Conservation (phyloP, 2,329 filamentous ascomycete genomes). For the Chlorencoelia australis region DNA sequence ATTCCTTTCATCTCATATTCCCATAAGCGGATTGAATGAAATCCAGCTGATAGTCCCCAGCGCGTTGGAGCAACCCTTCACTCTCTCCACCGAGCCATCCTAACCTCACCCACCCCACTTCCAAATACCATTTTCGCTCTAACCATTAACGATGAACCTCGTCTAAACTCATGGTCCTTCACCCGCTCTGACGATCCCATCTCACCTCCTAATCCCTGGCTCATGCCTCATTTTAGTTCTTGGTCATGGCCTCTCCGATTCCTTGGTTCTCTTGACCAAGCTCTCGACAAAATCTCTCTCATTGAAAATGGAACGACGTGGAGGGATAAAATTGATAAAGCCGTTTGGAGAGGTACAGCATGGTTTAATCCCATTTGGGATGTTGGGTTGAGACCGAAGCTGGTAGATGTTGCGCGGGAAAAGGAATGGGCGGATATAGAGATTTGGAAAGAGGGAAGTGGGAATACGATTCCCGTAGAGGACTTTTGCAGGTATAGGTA, state of each 20-base stretch:
- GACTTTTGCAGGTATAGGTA: constrained; percentile 43
- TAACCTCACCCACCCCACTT: constrained; percentile 36
- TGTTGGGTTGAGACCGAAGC: constrained; percentile 6
- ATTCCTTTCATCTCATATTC: too few relatives aligned
- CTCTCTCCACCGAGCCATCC: constrained; percentile 40
- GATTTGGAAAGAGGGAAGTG: constrained; percentile 29
- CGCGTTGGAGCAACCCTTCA: constrained; percentile 36
- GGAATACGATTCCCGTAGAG: constrained; percentile 39
- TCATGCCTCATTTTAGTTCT: constrained; percentile 45
- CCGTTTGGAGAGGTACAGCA: constrained; percentile 40
- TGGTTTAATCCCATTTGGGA: constrained; percentile 33
- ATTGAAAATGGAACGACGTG: constrained; percentile 27
- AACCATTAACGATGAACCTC: constrained; percentile 39
- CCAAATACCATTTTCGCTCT: constrained; percentile 43
- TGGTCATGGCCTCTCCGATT: constrained; percentile 42
- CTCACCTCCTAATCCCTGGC: constrained; percentile 28
- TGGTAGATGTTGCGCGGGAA: constrained; percentile 14
- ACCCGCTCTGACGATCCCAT: constrained; percentile 34
- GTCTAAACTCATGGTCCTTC: constrained; percentile 36
- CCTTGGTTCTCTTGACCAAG: constrained; percentile 34
- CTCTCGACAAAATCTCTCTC: constrained; percentile 27
- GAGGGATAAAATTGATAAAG: constrained; percentile 30
- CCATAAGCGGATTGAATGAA: too few relatives aligned
- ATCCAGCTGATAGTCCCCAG: too few relatives aligned
- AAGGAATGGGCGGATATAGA: constrained; percentile 38